Evolutionary conservation across 2,329 filamentous ascomycete genomes (phyloP).

Genomic region (Trichoderma gracile): DNA sequence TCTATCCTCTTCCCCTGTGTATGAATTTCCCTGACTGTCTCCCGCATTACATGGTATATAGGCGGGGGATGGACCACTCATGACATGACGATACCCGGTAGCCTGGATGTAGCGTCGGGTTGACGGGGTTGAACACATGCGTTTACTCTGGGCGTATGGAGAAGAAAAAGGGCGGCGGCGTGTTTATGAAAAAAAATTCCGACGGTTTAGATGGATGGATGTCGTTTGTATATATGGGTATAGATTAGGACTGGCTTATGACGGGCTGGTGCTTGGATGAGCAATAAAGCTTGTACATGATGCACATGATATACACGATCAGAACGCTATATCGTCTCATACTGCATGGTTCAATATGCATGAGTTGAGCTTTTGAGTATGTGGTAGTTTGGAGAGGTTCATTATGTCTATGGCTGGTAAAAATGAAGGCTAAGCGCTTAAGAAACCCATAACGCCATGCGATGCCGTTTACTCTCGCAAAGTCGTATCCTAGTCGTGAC

Average conservation of each 20-base stretch:
- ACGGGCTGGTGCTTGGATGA: constrained; percentile 15
- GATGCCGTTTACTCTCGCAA: constrained; percentile 7
- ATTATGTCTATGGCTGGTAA: not conserved
- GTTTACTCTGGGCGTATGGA: constrained; percentile 8
- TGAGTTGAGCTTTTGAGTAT: not conserved
- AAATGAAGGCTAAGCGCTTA: not conserved
- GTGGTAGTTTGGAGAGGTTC: not conserved
- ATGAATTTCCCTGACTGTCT: not conserved
- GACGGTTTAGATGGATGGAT: not conserved
- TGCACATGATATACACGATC: constrained; percentile 17
- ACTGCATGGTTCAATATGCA: not conserved
- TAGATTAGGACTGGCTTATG: not conserved
- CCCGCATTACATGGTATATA: constrained; percentile 3
- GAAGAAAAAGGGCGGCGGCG: not conserved
- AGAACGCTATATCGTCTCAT: not conserved
- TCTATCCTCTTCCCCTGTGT: not conserved
- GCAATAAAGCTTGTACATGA: constrained; percentile 25
- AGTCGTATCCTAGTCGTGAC: not conserved
- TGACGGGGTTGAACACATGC: not conserved
- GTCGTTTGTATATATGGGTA: constrained; percentile 16
- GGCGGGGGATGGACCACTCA: constrained; percentile 6
- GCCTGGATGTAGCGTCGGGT: not conserved
- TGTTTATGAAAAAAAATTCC: not conserved
- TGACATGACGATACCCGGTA: constrained; percentile 13
- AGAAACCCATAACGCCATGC: constrained; percentile 10